Base-by-base conservation (phyloP, 148 eudicot species). In the Rhododendron ovatum region DNA sequence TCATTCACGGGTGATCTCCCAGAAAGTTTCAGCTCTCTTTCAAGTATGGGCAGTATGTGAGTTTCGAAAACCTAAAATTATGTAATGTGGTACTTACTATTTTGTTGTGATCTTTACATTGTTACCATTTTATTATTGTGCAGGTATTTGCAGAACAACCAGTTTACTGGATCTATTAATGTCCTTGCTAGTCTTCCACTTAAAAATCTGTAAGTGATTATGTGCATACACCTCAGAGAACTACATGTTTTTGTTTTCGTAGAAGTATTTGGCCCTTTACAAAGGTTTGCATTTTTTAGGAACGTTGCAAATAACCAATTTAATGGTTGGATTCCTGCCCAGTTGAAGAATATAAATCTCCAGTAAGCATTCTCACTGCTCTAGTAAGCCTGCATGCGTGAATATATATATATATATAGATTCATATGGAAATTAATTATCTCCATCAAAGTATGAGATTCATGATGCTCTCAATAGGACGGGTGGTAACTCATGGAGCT, bases 131-230 rank as follows among this genome's bases (percentile, higher is more conserved):
- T 18, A 35, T 84, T 18, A 41, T 86, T 63, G 1, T 89, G 92
- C 93, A 97, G 99, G 98, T 90, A 93, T 83, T 87, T 97, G 90
- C 94, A 97, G 88, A 95, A 94, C 91, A 97, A 97, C 89, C 98
- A 97, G 88, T 97, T 97, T 89, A 93, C 98, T 12, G 99, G 99
- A 87, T 89, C 98, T 41, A 93, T 97, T 79, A 91, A 97, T 86
- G 96, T 93, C 88, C 96, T 95, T 83, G 98, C 95, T 22, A 90
- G 85, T 89, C 92, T 97, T 85, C 96, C 98, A 73, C 98, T 97
- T 82, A 45, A 92, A 47, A 93, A 90, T 84, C 90, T 97, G 99
- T 97, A 82, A 93, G 98, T 91, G 86, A 67, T 84, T 76, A 87
- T 24, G 24, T 63, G 45, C 71, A 1, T 55, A 55, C 22, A 59